Conservation (phyloP, 805 yeast species). For the Monosporozyma solicola region DNA sequence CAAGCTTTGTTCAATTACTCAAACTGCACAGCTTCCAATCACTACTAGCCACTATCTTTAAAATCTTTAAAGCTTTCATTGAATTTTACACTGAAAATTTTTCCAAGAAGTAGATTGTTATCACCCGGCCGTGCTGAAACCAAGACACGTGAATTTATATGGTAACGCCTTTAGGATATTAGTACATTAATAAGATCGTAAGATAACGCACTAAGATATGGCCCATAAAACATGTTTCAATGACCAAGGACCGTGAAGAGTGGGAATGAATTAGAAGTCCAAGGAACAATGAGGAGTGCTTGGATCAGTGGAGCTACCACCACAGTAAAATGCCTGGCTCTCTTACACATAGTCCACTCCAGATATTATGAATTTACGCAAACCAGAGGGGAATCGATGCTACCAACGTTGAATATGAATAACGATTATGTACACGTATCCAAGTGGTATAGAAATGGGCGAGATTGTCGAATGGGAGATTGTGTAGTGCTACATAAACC, state of each 20-base stretch:
- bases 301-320: neutral
- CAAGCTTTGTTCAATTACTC: neutral
- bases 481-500: conserved; percentile 85
- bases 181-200: too few relatives aligned
- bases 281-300: neutral
- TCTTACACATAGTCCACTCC: conserved; percentile 56
- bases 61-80: neutral
- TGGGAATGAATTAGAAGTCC: neutral
- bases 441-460: conserved; percentile 53
- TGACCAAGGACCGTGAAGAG: neutral
- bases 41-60: neutral
- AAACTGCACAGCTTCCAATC: neutral
- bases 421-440: conserved; percentile 75
- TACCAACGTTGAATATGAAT: conserved; percentile 71
- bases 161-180: neutral
- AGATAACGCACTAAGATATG: neutral
- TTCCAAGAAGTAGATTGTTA: neutral
- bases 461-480: conserved; percentile 70
- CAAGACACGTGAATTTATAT: neutral
- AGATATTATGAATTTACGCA: conserved; percentile 66
- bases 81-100: neutral
- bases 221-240: neutral
- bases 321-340: conserved; percentile 34
- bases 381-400: conserved; percentile 91
- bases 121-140: neutral